Conservation (phyloP, 2,329 filamentous ascomycete genomes). For the Aphanocladium album region DNA sequence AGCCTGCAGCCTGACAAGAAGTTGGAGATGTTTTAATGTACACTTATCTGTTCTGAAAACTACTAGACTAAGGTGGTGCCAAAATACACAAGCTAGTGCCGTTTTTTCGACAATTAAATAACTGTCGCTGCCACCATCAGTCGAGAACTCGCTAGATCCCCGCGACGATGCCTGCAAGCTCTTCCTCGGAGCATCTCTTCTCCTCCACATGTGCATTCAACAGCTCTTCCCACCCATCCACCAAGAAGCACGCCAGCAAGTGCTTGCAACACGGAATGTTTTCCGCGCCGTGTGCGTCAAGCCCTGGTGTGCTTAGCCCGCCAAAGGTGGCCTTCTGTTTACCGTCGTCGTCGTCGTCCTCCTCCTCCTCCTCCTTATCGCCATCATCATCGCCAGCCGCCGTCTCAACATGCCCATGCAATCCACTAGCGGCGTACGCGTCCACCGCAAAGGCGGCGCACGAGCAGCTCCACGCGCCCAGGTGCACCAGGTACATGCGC, state of each 20-base stretch:
- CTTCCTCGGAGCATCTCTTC: constrained; percentile 52
- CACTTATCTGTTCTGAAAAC: constrained; percentile 1
- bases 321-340: constrained; percentile 37
- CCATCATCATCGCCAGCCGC: background rate
- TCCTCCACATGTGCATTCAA: constrained; percentile 55
- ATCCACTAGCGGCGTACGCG: constrained; percentile 46
- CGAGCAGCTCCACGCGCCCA: constrained; percentile 78
- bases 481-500: constrained; percentile 62
- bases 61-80: background rate
- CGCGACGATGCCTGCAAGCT: constrained; percentile 66
- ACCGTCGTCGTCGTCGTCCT: no score
- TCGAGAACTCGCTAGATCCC: constrained; percentile 26
- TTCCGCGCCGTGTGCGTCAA: constrained; percentile 23
- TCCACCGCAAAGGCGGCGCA: constrained; percentile 80
- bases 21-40: constrained; percentile 3
- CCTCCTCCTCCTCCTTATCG: background rate
- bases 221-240: constrained; percentile 55
- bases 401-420: constrained; percentile 3
- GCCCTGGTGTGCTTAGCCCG: constrained; percentile 37
- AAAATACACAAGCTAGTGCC: background rate
- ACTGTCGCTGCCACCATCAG: background rate
- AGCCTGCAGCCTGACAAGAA: background rate
- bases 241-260: constrained; percentile 75
- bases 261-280: constrained; percentile 74
- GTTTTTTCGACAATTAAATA: background rate